Evolutionary conservation across 164 flowering plant species (phyloP).

Genomic region (Nymphaea thermarum): DNA sequence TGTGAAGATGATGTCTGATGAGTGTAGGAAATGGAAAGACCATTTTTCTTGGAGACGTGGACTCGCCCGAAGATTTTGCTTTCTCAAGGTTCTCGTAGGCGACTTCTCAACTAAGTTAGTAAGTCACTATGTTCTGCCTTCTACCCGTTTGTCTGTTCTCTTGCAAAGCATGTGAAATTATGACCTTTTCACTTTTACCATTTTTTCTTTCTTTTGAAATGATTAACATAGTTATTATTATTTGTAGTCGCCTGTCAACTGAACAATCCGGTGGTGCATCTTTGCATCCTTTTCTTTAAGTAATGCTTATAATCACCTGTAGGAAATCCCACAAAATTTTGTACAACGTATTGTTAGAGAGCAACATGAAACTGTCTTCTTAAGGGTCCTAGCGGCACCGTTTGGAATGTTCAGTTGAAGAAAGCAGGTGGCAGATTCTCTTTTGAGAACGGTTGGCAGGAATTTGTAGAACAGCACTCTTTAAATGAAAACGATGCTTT

Average conservation of each 20-base stretch:
- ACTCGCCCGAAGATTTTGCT: neutral
- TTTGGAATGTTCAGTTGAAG: constrained; percentile 34
- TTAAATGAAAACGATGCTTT: constrained; percentile 36
- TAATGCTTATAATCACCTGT: neutral
- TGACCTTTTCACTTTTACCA: no score
- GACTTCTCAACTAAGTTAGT: neutral
- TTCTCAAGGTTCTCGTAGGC: constrained; percentile 1
- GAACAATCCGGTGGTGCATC: no score
- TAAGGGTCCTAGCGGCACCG: constrained; percentile 52
- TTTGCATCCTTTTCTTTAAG: neutral
- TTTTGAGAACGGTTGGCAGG: constrained; percentile 40
- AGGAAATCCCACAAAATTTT: constrained; percentile 14
- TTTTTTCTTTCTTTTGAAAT: no score
- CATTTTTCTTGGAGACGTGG: neutral
- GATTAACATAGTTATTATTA: neutral
- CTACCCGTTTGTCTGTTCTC: no score
- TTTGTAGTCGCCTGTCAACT: neutral
- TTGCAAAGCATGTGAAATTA: neutral
- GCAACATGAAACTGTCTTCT: constrained; percentile 21
- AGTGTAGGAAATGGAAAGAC: neutral
- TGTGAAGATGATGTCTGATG: neutral
- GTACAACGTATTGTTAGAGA: constrained; percentile 7
- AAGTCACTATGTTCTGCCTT: neutral
- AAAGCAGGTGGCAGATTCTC: constrained; percentile 16
- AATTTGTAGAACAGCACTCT: constrained; percentile 41